phyloP scores from a whole-genome alignment of 352 stramenopile genomes.

The Globisporangium polare region DNA sequence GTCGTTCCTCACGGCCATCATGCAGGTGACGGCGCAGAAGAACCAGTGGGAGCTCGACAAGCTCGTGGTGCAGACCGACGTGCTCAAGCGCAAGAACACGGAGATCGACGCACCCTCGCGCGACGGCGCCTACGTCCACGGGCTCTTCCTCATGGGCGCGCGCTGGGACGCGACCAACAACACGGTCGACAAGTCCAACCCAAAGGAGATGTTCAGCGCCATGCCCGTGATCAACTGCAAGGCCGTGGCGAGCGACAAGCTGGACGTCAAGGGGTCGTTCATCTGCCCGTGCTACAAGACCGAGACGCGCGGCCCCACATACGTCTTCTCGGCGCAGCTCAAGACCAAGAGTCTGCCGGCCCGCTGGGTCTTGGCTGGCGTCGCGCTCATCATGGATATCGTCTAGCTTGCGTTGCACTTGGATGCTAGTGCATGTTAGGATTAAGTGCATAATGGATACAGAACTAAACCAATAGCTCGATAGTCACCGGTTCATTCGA shows the following conservation, averaged over 20 bases:
- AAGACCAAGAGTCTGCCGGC: slow-evolving; percentile 95
- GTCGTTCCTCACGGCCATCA: slow-evolving; percentile 97
- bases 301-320: slow-evolving; percentile 93
- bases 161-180: slow-evolving; percentile 91
- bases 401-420: slow-evolving; percentile 19
- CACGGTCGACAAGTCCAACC: slow-evolving; percentile 93
- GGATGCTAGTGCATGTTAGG: not conserved
- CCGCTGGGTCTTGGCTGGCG: slow-evolving; percentile 94
- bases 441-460: not conserved
- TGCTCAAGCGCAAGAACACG: slow-evolving; percentile 91
- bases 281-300: slow-evolving; percentile 98
- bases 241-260: slow-evolving; percentile 93
- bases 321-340: slow-evolving; percentile 97
- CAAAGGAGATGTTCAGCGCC: slow-evolving; percentile 97
- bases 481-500: not conserved
- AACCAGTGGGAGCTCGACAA: slow-evolving; percentile 97
- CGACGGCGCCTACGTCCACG: slow-evolving; percentile 95
- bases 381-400: slow-evolving; percentile 96
- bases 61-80: slow-evolving; percentile 95
- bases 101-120: slow-evolving; percentile 88
- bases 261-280: slow-evolving; percentile 94
- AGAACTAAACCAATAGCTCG: not conserved
- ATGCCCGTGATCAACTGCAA: slow-evolving; percentile 99
- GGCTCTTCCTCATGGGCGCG: slow-evolving; percentile 94
- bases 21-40: slow-evolving; percentile 97